phyloP scores from a whole-genome alignment of 495 filamentous ascomycete species.

The Hypoxylon cercidicola region DNA sequence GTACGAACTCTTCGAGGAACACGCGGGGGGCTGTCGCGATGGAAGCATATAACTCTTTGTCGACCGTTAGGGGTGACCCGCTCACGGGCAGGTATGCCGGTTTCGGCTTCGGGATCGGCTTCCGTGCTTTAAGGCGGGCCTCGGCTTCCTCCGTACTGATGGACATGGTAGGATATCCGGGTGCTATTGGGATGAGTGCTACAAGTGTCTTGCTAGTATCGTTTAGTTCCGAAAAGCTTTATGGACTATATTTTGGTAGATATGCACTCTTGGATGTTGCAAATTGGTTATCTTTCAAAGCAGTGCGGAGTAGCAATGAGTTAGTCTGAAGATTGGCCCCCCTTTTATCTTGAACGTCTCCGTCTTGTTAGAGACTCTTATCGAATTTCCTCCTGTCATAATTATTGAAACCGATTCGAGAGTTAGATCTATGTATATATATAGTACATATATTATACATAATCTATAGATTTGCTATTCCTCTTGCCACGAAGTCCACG shows the following conservation, averaged over 20 bases:
- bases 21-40: constrained; percentile 50
- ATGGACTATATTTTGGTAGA: not conserved
- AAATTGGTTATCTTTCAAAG: constrained; percentile 1
- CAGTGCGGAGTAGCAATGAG: constrained; percentile 22
- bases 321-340: constrained; percentile 14
- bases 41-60: constrained; percentile 54
- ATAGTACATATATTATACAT: too few species aligned
- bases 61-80: constrained; percentile 55
- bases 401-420: not conserved
- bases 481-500: not conserved
- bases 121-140: constrained; percentile 42
- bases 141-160: constrained; percentile 40
- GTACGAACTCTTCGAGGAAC: constrained; percentile 53
- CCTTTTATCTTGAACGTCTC: constrained; percentile 6
- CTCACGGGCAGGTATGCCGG: constrained; percentile 61
- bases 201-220: too few species aligned
- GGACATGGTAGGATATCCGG: constrained; percentile 20
- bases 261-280: not conserved
- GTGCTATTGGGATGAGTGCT: not conserved
- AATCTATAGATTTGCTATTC: not conserved
- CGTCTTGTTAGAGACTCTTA: constrained; percentile 2
- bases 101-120: constrained; percentile 51
- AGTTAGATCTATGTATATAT: too few species aligned
- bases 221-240: not conserved
- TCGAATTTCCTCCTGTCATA: constrained; percentile 8